Percentiles rank a stretch among this genome's conserved stretches.
These are phyloP conservation scores for Fonsecaea pedrosoi DNA, from an alignment of 2,329 filamentous ascomycete species.

Conservation along the genomic window DNA sequence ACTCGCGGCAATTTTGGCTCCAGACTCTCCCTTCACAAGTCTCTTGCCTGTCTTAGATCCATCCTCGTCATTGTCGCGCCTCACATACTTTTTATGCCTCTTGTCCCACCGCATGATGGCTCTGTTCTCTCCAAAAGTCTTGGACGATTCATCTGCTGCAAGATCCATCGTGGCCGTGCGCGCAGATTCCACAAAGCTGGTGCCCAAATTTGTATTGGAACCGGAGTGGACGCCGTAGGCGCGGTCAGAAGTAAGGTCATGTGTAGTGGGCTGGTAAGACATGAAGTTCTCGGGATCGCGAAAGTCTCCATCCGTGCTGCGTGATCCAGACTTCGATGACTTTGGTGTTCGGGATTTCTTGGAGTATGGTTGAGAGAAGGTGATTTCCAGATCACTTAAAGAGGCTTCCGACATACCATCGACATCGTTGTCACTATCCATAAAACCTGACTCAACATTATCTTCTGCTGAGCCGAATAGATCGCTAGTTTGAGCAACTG, in stretches of 20 bases:
- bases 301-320: conserved; percentile 65
- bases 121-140: conserved; percentile 77
- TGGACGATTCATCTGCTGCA: conserved; percentile 81
- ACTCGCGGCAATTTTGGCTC: conserved; percentile 91
- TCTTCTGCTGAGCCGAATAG: conserved; percentile 47
- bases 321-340: conserved; percentile 50
- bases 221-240: conserved; percentile 93
- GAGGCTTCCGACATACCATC: conserved; percentile 67
- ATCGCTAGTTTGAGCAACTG: conserved; percentile 36
- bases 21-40: conserved; percentile 86
- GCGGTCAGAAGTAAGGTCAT: conserved; percentile 84
- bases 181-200: conserved; percentile 88
- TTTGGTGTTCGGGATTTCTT: conserved; percentile 49
- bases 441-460: conserved; percentile 40
- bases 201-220: conserved; percentile 55
- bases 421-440: neutral
- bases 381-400: conserved; percentile 70
- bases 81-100: conserved; percentile 93
- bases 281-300: conserved; percentile 93
- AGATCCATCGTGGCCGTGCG: conserved; percentile 85
- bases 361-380: conserved; percentile 62
- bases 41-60: conserved; percentile 70
- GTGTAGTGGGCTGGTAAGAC: conserved; percentile 85
- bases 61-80: conserved; percentile 90
- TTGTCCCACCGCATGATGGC: conserved; percentile 93